Evolutionary conservation across 441 rosid species (phyloP).

Genomic region (Gossypium gossypioides): DNA sequence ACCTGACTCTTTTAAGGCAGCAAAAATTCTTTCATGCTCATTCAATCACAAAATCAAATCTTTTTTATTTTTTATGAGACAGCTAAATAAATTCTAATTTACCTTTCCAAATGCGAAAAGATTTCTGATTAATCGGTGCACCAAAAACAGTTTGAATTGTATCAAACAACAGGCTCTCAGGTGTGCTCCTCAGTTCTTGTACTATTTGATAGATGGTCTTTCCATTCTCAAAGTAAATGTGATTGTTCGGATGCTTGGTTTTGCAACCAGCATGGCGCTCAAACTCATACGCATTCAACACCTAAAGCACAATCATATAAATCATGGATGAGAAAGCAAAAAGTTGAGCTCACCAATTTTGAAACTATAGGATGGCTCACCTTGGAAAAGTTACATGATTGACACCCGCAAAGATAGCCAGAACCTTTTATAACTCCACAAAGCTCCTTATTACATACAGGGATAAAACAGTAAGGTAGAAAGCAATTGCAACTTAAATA

Average conservation of each 20-base stretch:
- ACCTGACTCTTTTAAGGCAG: no score
- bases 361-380: conserved; percentile 24
- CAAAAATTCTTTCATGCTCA: neutral
- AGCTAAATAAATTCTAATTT: neutral
- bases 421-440: conserved; percentile 60
- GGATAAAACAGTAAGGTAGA: conserved; percentile 3
- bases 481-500: conserved; percentile 14
- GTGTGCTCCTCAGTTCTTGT: conserved; percentile 60
- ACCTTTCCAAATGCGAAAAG: conserved; percentile 66
- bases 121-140: conserved; percentile 64
- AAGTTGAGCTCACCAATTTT: neutral
- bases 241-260: conserved; percentile 77
- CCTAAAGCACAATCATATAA: conserved; percentile 26
- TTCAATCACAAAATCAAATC: neutral
- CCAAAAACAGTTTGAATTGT: conserved; percentile 51
- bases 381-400: conserved; percentile 51
- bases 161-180: conserved; percentile 48
- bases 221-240: conserved; percentile 65
- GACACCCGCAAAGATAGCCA: conserved; percentile 66
- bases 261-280: conserved; percentile 74
- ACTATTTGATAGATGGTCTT: conserved; percentile 69
- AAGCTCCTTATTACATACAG: conserved; percentile 36
- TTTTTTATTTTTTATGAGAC: neutral
- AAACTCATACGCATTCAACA: conserved; percentile 63
- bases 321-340: conserved; percentile 3